A percentile compares a stretch with the other conserved stretches of the same genome.
Evolutionary conservation across 805 yeast genomes (phyloP).

Genomic region (Lachancea meyersii): DNA sequence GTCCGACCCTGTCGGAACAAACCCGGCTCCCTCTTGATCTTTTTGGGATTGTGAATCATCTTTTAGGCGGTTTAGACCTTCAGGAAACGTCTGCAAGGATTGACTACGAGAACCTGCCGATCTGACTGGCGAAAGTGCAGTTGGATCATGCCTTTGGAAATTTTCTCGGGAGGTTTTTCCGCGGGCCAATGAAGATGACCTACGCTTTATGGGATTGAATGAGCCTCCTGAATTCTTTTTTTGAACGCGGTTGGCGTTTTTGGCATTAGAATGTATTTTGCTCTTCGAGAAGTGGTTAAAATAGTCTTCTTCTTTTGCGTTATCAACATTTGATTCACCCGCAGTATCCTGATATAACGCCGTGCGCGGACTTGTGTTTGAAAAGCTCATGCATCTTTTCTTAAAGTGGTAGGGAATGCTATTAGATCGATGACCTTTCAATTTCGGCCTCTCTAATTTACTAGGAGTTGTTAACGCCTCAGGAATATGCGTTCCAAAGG

Average conservation of each 20-base stretch:
- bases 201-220: background rate
- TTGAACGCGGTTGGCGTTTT: background rate
- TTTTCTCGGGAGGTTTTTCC: background rate
- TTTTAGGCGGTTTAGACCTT: background rate
- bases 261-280: background rate
- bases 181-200: background rate
- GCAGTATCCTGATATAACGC: background rate
- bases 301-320: background rate
- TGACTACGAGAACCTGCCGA: background rate
- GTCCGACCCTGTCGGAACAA: background rate
- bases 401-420: background rate
- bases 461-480: background rate
- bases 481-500: background rate
- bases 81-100: background rate
- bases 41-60: background rate
- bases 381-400: background rate
- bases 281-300: background rate
- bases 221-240: background rate
- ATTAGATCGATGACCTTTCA: background rate
- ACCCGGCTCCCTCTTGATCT: slow-evolving; percentile 5
- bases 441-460: background rate
- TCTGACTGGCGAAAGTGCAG: background rate
- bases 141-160: background rate
- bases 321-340: background rate
- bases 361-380: background rate